Base-by-base conservation (phyloP, 495 filamentous ascomycete species). In the Lophium mytilinum region DNA sequence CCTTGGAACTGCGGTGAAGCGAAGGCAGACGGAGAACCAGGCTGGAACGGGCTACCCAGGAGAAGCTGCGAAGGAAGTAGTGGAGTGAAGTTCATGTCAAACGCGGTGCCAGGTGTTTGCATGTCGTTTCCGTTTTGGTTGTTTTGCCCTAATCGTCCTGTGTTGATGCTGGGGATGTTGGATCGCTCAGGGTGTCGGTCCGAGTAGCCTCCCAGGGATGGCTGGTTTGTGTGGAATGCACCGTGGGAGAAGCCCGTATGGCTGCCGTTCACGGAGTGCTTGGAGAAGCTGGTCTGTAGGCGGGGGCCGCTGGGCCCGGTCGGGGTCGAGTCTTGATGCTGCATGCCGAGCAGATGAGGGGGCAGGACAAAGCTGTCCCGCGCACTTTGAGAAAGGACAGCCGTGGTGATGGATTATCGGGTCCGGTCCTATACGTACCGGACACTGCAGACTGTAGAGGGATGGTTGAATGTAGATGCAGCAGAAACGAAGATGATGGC, bases 11-110 rank as follows among this genome's bases (percentile, higher is more conserved):
- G 91, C 2, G 93, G 87, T 34, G 87, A 95, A 37, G 84, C 81
- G 72, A 97, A 97, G 34, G 87, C 83, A 30, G 85, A 87, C 5
- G 92, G 92, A 9, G 88, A 95, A 37, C 92, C 93, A 8, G 93
- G 90, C 72, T 97, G 92, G 69, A 97, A 97, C 12, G 93, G 93
- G 71, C 90, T 96, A 36, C 93, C 93, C 21, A 98, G 83, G 21
- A 98, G 83, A 62, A 98, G 80, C 71, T 95, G 88, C 8, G 93
- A 96, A 12, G 93, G 93, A 9, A 98, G 80, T 57, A 98, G 78
- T 47, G 94, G 91, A 42, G 93, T 96, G 72, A 96, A 96, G 72
- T 96, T 91, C 94, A 97, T 96, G 68, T 97, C 91, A 67, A 88
- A 95, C 35, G 80, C 89, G 39, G 88, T 90, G 52, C 88, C 90